Percentiles rank a stretch among this genome's conserved stretches.
These are phyloP conservation scores for Petunia secreta DNA, from an alignment of 257 asterid genomes.

Conservation along the genomic window DNA sequence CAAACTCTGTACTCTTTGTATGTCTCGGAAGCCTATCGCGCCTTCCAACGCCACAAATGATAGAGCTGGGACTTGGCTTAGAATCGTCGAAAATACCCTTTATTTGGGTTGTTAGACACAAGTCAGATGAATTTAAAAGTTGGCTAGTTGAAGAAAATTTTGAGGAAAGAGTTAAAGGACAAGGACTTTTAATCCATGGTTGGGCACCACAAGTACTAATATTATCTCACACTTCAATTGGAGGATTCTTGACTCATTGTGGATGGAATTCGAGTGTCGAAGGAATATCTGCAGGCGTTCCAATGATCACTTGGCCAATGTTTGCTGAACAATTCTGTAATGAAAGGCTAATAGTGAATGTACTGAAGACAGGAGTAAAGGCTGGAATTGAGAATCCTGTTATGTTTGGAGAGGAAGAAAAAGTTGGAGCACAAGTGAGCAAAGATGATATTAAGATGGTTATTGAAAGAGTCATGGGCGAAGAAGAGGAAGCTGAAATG, in stretches of 20 bases:
- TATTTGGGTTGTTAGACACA: conserved; percentile 26
- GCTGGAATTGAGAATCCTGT: conserved; percentile 31
- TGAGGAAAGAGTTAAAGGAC: conserved; percentile 27
- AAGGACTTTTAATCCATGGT: conserved; percentile 31
- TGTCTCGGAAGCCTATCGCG: conserved; percentile 59
- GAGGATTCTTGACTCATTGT: conserved; percentile 32
- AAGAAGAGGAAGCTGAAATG: conserved; percentile 34
- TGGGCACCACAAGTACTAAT: conserved; percentile 40
- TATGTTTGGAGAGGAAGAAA: conserved; percentile 27
- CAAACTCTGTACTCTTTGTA: conserved; percentile 43
- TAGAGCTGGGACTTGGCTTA: conserved; percentile 54
- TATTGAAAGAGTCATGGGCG: conserved; percentile 34
- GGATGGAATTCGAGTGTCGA: conserved; percentile 39
- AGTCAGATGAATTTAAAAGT: conserved; percentile 14
- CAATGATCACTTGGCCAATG: conserved; percentile 44
- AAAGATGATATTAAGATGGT: conserved; percentile 36
- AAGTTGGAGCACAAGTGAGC: conserved; percentile 24
- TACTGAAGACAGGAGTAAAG: conserved; percentile 40
- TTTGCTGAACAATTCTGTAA: conserved; percentile 49
- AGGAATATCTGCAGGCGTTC: conserved; percentile 28
- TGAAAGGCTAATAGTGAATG: conserved; percentile 38
- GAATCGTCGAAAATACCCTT: conserved; percentile 41
- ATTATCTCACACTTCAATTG: conserved; percentile 29
- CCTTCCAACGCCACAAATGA: conserved; percentile 36
- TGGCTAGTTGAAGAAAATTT: conserved; percentile 23